Conservation (phyloP, 441 rosid species). For the Adansonia madagascariensis region DNA sequence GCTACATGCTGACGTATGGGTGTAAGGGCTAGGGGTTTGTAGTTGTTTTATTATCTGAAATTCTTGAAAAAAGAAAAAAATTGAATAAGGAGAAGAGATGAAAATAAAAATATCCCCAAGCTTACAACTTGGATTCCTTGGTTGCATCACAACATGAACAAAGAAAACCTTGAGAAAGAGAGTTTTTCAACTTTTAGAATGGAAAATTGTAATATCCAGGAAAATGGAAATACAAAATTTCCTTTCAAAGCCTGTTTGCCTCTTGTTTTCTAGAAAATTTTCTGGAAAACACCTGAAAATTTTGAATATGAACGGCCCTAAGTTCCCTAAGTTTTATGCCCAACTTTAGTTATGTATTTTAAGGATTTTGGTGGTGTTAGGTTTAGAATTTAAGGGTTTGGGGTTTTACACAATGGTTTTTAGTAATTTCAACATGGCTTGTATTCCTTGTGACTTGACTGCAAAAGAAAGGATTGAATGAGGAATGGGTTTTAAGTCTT, state of each 20-base stretch:
- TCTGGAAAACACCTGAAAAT: background rate
- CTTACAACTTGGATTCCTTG: background rate
- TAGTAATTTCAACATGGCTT: background rate
- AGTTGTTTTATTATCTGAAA: background rate
- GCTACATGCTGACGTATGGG: background rate
- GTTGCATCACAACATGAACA: background rate
- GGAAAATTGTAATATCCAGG: background rate
- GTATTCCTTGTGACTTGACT: background rate
- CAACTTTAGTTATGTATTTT: background rate
- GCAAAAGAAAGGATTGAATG: background rate
- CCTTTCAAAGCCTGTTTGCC: background rate
- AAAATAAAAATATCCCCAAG: background rate
- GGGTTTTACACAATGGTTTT: background rate
- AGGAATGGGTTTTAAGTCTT: background rate
- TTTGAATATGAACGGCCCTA: background rate
- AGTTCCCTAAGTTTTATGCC: background rate
- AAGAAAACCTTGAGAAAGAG: background rate
- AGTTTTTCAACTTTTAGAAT: background rate
- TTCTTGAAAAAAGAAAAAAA: background rate
- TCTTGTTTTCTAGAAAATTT: background rate
- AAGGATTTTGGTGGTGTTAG: background rate
- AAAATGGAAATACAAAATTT: background rate
- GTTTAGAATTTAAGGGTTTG: background rate
- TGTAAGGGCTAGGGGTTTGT: background rate
- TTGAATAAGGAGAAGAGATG: background rate